Percentiles rank a stretch among this genome's conserved stretches.
These are phyloP conservation scores for Pleurotus giganteus DNA, from an alignment of 768 basidiomycete species.

Conservation along the genomic window DNA sequence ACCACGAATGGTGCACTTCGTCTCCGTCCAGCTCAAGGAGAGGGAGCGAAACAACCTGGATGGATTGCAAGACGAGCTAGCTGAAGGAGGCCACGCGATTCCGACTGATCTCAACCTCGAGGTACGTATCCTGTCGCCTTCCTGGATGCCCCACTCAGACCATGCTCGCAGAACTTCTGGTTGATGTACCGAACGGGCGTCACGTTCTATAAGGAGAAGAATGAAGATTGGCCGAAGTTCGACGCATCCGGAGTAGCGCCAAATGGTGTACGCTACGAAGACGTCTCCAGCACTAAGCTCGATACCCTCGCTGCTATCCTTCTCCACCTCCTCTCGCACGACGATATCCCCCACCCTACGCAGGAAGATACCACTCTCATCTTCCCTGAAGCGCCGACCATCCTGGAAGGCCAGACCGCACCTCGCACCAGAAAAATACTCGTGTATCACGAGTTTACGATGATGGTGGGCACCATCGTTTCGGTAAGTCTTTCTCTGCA, in stretches of 20 bases:
- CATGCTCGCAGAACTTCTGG: background rate
- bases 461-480: slow-evolving; percentile 10
- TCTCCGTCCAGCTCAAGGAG: background rate
- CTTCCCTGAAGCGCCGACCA: background rate
- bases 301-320: background rate
- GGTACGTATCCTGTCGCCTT: background rate
- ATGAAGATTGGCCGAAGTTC: background rate
- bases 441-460: slow-evolving; percentile 10
- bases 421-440: slow-evolving; percentile 5
- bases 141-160: too few relatives aligned
- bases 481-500: slow-evolving; percentile 5
- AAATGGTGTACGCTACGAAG: background rate
- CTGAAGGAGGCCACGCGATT: background rate
- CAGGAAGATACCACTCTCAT: background rate
- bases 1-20: background rate
- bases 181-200: background rate
- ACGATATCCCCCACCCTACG: background rate
- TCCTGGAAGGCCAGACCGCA: background rate
- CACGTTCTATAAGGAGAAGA: background rate
- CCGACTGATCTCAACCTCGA: background rate
- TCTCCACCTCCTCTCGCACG: background rate
- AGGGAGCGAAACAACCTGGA: slow-evolving; percentile 4
- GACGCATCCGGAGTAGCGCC: background rate
- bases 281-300: background rate
- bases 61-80: background rate